Evolutionary conservation across 805 yeast genomes (phyloP), one percentile per base, ranked within the genome.

Genomic region (Metschnikowia bowlesiae): DNA sequence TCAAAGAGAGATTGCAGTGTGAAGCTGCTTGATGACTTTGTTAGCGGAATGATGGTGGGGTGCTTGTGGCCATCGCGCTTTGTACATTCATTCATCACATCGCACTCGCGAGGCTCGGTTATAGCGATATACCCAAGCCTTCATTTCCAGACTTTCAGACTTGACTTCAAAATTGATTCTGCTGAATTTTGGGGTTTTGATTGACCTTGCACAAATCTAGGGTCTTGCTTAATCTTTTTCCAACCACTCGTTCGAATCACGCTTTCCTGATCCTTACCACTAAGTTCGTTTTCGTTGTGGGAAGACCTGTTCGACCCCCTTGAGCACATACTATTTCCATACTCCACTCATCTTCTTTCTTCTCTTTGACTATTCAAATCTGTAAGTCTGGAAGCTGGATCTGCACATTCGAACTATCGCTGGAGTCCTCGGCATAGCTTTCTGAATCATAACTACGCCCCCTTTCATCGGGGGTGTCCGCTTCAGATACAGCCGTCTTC

Each of bases 391-490:
- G 56, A 46, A 61, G 57, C 54, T 67, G 67, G 50, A 67, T 67
- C 51, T 63, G 68, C 29, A 68, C 65, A 44, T 62, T 65, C 52
- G 56, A 62, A 45, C 62, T 57, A 46, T 61, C 65, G 40, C 61
- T 68, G 58, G 42, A 62, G 53, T 28, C 48, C 37, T 49, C 53
- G 29, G 49, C 48, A 37, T 41, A 46, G 29, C 52, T 44, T 40
- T 44, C 54, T n/a, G 53, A 46, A 14, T 49, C 52, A 29, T 39
- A 46, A 26, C 43, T 46, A 31, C 18, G 22, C 34, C 30, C 41
- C 18, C 32, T 38, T 6, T 42, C 45, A 8, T 28, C 31, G 10
- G 26, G 32, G 22, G 6, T 18, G 11, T 30, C 32, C 9, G 6
- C 13, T n/a, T 28, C 26, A 6, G 30, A 11, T 16, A 14, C 22